Evolutionary conservation across 202 grass and related monocot species (phyloP), one percentile per base, ranked within the genome.

Genomic region (Carex sylvatica): DNA sequence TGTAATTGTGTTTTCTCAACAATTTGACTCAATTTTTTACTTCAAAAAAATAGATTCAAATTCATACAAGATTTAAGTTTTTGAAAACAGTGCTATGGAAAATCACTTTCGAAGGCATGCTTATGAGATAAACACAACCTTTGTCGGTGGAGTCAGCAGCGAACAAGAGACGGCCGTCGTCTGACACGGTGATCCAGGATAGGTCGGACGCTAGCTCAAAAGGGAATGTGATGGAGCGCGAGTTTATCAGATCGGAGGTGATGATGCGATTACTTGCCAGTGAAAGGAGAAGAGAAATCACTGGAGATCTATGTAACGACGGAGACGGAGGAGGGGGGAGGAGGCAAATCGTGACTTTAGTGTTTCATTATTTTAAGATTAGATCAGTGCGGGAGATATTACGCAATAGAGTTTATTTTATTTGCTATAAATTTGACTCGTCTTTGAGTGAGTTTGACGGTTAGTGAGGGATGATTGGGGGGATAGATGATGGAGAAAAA

Each of bases 51-150:
- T 0, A 26, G 0, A 26, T 26, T 26, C 26, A 26, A 26, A 26
- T 26, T 26, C 26, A 26, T 26, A 26, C 26, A 26, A 26, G 26
- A 26, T 26, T 26, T 26, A 26, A 26, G 26, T 65, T 82, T 69
- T 98, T 98, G 80, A 98, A 98, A 70, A 81, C 52, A n/a, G 94
- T 83, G 44, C 92, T 85, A 89, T 98, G 95, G 75, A 98, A 86
- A 31, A 95, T 89, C 16, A 79, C 87, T 15, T 91, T 87, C 71
- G 92, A 89, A 68, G 73, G 76, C 22, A 98, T 87, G 83, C 94
- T 98, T 26, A 93, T 89, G 71, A 95, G 91, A 83, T 87, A 79
- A 54, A 85, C 84, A 13, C 92, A 89, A 19, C 91, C 90, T 24
- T 51, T 36, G 5, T 91, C 89, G 6, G 61, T 81, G 22, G 79